Conservation (phyloP, 2,329 filamentous ascomycete species). For the Cryphonectria carpinicola region DNA sequence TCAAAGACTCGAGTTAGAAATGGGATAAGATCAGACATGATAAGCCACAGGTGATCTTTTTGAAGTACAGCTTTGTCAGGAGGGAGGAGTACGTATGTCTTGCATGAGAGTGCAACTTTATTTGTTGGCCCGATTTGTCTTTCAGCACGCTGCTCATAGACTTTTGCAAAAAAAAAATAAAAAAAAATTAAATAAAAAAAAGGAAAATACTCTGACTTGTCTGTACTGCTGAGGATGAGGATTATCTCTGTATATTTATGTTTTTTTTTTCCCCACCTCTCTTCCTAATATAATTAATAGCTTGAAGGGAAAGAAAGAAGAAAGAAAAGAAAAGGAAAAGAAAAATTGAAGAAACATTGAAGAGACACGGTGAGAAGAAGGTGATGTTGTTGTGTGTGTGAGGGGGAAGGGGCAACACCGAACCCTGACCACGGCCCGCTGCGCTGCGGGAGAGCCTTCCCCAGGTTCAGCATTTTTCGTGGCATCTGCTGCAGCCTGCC, state of each 20-base stretch:
- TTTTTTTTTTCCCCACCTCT: too few relatives aligned
- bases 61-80: not conserved
- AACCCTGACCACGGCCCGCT: constrained; percentile 5
- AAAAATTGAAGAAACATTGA: not conserved
- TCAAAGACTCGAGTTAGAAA: not conserved
- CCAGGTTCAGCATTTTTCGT: not conserved
- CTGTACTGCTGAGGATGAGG: not conserved
- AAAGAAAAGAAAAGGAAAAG: not conserved
- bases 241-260: not conserved
- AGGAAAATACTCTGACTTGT: not conserved
- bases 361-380: not conserved
- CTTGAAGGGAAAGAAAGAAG: too few relatives aligned
- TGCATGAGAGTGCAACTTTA: not conserved
- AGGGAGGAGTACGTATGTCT: not conserved
- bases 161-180: too few relatives aligned
- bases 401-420: not conserved
- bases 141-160: not conserved
- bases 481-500: not conserved
- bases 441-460: not conserved
- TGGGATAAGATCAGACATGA: not conserved
- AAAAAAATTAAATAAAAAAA: too few relatives aligned
- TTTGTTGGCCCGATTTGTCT: not conserved
- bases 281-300: not conserved
- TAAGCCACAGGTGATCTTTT: not conserved
- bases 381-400: not conserved